Evolutionary conservation across 1,139 yeast species (phyloP).

Genomic region (Geotrichum histeridarum): DNA sequence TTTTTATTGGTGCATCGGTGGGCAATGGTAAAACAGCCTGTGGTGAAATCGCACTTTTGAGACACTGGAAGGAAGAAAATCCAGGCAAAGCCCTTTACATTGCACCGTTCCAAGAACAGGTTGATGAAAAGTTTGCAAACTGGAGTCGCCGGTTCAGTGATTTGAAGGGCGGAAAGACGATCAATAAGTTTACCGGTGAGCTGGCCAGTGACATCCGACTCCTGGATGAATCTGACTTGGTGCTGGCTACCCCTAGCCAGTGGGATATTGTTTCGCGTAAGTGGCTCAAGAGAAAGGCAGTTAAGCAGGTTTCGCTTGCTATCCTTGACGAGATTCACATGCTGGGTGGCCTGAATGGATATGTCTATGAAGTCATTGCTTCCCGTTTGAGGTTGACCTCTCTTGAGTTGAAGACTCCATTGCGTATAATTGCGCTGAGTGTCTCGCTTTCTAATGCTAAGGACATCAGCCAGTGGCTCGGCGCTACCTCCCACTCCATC

Average conservation of each 20-base stretch:
- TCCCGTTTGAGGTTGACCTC: conserved; percentile 68
- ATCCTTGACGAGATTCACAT: conserved; percentile 75
- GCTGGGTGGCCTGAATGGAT: conserved; percentile 55
- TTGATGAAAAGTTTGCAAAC: conserved; percentile 44
- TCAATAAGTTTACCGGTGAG: conserved; percentile 63
- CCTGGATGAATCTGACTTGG: conserved; percentile 55
- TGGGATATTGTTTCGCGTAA: conserved; percentile 68
- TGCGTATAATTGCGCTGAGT: conserved; percentile 61
- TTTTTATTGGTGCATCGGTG: conserved; percentile 65
- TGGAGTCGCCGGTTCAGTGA: conserved; percentile 52
- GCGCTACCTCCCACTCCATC: conserved; percentile 53
- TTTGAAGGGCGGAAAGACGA: conserved; percentile 35
- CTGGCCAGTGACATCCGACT: conserved; percentile 49
- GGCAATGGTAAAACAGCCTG: conserved; percentile 71
- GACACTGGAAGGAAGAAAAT: conserved; percentile 48
- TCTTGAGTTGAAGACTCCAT: conserved; percentile 50
- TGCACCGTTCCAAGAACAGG: conserved; percentile 52
- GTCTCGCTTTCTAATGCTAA: conserved; percentile 67
- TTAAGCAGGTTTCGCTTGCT: conserved; percentile 62
- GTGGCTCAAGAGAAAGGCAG: conserved; percentile 61
- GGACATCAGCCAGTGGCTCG: conserved; percentile 85
- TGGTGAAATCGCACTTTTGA: conserved; percentile 68
- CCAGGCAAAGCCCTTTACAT: conserved; percentile 51
- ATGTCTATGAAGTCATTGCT: conserved; percentile 61
- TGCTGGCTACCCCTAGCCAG: conserved; percentile 75